phyloP scores from a whole-genome alignment of 2,329 filamentous ascomycete genomes.

The Aspergillus ustus region DNA sequence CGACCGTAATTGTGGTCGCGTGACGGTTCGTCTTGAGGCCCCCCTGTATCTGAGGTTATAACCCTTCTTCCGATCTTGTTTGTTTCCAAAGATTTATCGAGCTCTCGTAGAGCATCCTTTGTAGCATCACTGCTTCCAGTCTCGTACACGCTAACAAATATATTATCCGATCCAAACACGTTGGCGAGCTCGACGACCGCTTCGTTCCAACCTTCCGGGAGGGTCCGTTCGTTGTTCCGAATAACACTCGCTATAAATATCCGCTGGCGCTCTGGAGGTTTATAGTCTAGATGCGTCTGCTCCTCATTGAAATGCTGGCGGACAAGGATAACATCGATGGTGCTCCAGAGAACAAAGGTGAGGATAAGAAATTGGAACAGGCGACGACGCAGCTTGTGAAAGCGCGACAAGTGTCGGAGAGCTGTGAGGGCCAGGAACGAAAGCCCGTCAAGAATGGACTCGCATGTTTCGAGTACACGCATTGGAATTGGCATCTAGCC shows the following conservation, averaged over 20 bases:
- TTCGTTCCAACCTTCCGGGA: conserved; percentile 66
- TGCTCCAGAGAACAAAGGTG: conserved; percentile 5
- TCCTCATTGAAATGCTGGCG: conserved; percentile 7
- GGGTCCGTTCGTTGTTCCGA: conserved; percentile 67
- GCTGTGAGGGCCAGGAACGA: not conserved
- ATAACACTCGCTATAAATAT: conserved; percentile 73
- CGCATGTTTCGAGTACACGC: conserved; percentile 6
- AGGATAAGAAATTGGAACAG: conserved; percentile 2
- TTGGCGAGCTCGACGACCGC: conserved; percentile 63
- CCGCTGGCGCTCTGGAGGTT: conserved; percentile 24
- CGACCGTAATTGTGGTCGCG: conserved; percentile 58
- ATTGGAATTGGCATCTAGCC: conserved; percentile 5
- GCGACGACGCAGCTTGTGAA: conserved; percentile 10
- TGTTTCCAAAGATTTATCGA: conserved; percentile 60
- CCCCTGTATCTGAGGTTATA: conserved; percentile 62
- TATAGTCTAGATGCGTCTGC: conserved; percentile 9
- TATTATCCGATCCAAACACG: conserved; percentile 64
- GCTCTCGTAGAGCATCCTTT: conserved; percentile 62
- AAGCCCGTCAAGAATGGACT: conserved; percentile 9
- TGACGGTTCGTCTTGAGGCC: conserved; percentile 61
- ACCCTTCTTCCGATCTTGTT: conserved; percentile 61
- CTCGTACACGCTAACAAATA: conserved; percentile 71
- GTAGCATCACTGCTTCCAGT: conserved; percentile 72
- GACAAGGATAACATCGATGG: conserved; percentile 5
- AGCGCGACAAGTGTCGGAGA: conserved; percentile 5